A percentile compares a stretch with the other conserved stretches of the same genome.
phyloP scores from a whole-genome alignment of 2,329 filamentous ascomycete genomes.

The Zasmidium cellare region DNA sequence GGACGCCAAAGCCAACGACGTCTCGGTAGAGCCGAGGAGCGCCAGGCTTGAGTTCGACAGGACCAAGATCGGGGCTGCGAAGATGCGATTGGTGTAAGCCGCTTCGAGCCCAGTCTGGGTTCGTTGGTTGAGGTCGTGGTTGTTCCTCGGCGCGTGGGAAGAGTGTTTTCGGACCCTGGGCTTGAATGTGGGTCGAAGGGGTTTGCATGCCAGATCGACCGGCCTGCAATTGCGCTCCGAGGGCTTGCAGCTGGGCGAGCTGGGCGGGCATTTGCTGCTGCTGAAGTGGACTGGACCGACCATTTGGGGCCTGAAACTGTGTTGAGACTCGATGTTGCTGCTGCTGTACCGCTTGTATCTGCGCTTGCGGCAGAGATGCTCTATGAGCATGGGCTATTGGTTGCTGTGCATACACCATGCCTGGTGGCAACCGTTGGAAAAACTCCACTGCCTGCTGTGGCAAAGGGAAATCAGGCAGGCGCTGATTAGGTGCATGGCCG shows the following conservation, averaged over 20 bases:
- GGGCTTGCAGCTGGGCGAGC: background rate
- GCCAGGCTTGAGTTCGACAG: conserved; percentile 2
- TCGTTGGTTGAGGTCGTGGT: conserved; percentile 39
- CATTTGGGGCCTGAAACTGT: conserved; percentile 5
- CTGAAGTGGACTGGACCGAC: background rate
- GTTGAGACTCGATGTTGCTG: conserved; percentile 3
- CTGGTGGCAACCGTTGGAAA: conserved; percentile 7
- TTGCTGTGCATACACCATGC: conserved; percentile 11
- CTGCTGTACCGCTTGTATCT: background rate
- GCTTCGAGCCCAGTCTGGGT: conserved; percentile 47
- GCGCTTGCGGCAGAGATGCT: conserved; percentile 2
- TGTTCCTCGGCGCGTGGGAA: conserved; percentile 7
- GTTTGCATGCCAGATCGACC: background rate
- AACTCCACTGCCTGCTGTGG: conserved; percentile 8
- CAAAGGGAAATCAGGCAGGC: background rate
- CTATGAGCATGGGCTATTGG: background rate
- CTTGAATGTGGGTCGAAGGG: background rate
- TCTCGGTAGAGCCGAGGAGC: conserved; percentile 55
- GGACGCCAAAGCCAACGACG: conserved; percentile 52
- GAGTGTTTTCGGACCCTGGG: background rate
- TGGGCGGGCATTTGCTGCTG: background rate
- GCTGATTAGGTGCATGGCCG: background rate
- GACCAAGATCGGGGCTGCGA: conserved; percentile 50
- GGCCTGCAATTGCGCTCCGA: background rate
- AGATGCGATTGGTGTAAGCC: conserved; percentile 62